phyloP scores from a whole-genome alignment of 2,329 filamentous ascomycete genomes.

The Dryadomyces sulphureus region DNA sequence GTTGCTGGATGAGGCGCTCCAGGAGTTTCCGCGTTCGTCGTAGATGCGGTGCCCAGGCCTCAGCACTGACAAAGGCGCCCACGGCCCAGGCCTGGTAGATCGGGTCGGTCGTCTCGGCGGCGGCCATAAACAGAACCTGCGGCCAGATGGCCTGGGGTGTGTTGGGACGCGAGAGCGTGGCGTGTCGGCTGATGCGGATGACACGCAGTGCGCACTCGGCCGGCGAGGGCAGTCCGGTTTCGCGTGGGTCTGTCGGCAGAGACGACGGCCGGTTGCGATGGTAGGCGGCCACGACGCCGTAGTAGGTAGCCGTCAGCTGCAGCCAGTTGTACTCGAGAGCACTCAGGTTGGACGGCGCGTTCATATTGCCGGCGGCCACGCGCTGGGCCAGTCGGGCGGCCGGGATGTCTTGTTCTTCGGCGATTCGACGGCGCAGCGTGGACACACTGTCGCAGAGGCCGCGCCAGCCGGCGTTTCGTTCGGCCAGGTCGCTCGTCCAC shows the following conservation, averaged over 20 bases:
- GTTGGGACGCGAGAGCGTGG: not conserved
- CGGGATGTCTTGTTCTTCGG: not conserved
- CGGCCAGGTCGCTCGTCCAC: not conserved
- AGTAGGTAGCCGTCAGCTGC: not conserved
- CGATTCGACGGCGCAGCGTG: not conserved
- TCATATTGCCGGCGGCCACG: not conserved
- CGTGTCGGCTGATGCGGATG: not conserved
- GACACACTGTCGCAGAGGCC: not conserved
- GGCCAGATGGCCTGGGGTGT: not conserved
- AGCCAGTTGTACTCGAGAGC: slow-evolving; percentile 1
- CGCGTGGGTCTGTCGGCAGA: not conserved
- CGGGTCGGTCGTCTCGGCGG: not conserved
- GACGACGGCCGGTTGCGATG: not conserved
- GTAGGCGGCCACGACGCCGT: not conserved
- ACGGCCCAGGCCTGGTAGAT: not conserved
- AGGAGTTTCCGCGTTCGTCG: not conserved
- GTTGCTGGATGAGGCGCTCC: not conserved
- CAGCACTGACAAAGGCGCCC: not conserved
- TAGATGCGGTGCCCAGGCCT: not conserved
- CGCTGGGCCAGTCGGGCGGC: not conserved
- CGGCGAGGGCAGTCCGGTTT: not conserved
- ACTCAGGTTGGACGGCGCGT: not conserved
- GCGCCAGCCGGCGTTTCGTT: not conserved
- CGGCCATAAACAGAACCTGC: not conserved
- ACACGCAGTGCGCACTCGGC: not conserved